Evolutionary conservation across 345 rosid genomes (phyloP).

Genomic region (Tarenaya hassleriana): DNA sequence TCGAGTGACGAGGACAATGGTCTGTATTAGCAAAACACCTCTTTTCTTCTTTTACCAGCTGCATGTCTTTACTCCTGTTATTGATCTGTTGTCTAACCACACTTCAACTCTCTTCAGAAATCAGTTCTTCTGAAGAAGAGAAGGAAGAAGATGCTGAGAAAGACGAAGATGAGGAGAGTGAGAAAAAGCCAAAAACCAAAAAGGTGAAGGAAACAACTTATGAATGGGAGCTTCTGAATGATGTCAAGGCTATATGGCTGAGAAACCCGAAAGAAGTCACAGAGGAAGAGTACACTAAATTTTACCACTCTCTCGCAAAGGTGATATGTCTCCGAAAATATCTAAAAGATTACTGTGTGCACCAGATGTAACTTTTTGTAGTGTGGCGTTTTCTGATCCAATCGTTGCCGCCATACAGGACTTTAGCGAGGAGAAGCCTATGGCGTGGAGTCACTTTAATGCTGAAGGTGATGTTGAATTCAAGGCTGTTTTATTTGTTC

Average conservation of each 20-base stretch:
- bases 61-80: conserved; percentile 8
- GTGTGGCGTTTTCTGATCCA: conserved; percentile 18
- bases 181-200: conserved; percentile 76
- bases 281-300: conserved; percentile 83
- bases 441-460: conserved; percentile 87
- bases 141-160: conserved; percentile 55
- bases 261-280: conserved; percentile 95
- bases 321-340: conserved; percentile 31
- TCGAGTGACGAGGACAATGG: conserved; percentile 70
- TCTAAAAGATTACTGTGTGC: neutral
- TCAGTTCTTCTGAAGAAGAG: conserved; percentile 54
- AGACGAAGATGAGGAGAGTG: conserved; percentile 68
- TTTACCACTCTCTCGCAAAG: conserved; percentile 84
- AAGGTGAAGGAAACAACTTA: conserved; percentile 67
- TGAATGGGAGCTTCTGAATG: conserved; percentile 95
- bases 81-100: conserved; percentile 25
- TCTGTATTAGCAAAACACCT: conserved; percentile 22
- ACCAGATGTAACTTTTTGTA: conserved; percentile 2
- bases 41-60: conserved; percentile 4
- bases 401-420: conserved; percentile 58
- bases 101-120: conserved; percentile 37
- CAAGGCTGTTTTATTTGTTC: conserved; percentile 86
- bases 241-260: conserved; percentile 97
- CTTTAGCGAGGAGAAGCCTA: conserved; percentile 74
- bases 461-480: conserved; percentile 99